These are phyloP conservation scores for Inonotus hispidus DNA, from an alignment of 1,284 basidiomycete genomes.

Conservation along the genomic window DNA sequence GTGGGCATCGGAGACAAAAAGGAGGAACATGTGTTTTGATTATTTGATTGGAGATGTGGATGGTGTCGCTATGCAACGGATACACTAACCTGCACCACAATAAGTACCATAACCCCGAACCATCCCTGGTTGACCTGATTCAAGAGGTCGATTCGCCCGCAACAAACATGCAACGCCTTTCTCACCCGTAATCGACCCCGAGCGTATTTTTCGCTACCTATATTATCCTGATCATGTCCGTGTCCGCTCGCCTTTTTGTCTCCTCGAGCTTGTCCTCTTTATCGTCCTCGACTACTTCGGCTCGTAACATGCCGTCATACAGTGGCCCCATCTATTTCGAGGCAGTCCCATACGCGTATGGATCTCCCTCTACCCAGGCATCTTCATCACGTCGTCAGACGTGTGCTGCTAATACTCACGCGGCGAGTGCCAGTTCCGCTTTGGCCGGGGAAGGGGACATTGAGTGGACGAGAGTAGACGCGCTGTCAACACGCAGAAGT, in stretches of 20 bases:
- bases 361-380: constrained; percentile 7
- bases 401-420: background rate
- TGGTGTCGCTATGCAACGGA: background rate
- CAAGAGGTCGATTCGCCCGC: background rate
- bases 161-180: background rate
- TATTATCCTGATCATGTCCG: background rate
- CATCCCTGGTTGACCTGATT: background rate
- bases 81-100: background rate
- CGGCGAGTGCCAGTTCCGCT: background rate
- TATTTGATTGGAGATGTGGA: background rate
- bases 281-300: background rate
- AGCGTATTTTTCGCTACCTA: constrained; percentile 4
- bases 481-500: background rate
- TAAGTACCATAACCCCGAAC: background rate
- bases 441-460: background rate
- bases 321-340: constrained; percentile 5
- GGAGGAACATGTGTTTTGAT: background rate
- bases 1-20: background rate
- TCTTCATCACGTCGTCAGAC: constrained; percentile 4
- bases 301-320: background rate
- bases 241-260: background rate
- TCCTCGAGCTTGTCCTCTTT: background rate
- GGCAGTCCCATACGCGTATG: background rate
- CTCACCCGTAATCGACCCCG: background rate
- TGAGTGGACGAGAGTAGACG: constrained; percentile 1